Evolutionary conservation across 306 rosid species (phyloP), one percentile per base, ranked within the genome.

Genomic region (Prunus salicina): DNA sequence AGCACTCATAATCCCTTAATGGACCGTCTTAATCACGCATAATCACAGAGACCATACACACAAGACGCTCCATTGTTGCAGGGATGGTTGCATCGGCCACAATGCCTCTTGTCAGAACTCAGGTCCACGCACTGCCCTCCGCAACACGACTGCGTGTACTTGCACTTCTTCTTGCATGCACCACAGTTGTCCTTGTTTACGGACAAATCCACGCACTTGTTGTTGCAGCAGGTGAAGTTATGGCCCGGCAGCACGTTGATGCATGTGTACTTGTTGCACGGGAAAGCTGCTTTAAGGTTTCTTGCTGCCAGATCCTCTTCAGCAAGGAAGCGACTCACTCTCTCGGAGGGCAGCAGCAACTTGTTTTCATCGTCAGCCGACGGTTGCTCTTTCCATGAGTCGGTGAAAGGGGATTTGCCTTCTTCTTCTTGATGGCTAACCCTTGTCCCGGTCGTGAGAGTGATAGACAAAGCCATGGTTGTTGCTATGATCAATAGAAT

Each of bases 401-500:
- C 65, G 19, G 19, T 60, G 65, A 65, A 47, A 61, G 2, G 1
- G 80, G 73, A 3, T 67, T 72, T 62, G 30, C 12, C 15, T 32
- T 18, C 47, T 6, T 57, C 22, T 51, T 18, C 60, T 50, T 81
- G 84, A 4, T 56, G 14, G 47, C 13, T 49, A 18, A 77, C 61
- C 74, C 24, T 67, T 27, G 72, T 90, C 83, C 84, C 68, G 55
- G 89, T 84, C 47, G 87, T 78, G 81, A 88, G 62, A 16, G 96
- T 61, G 76, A 92, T 72, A 45, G 90, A 90, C 82, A 94, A 80
- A 86, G 93, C 95, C 98, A 92, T 89, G 86, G 95, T 85, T 72
- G 87, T 82, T 52, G 95, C 87, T 12, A 94, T 72, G 74, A 89
- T 46, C 64, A 92, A 12, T 49, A 89, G 69, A 4, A 73, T 78